These are phyloP conservation scores for Ustilago shanxiensis DNA, from an alignment of 1,284 basidiomycete genomes.

Conservation along the genomic window DNA sequence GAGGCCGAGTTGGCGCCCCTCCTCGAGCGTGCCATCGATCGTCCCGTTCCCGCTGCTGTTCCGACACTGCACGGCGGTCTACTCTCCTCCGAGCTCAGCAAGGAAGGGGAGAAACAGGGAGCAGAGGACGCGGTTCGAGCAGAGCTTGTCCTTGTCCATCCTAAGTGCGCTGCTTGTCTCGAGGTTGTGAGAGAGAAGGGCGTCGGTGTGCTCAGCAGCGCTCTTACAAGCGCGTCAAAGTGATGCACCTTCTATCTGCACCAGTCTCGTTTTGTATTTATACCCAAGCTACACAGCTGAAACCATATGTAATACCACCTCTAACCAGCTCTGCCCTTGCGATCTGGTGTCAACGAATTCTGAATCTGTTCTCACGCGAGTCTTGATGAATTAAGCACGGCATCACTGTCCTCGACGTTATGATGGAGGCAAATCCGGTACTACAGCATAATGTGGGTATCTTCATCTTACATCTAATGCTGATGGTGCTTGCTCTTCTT, in stretches of 20 bases:
- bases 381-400: no score
- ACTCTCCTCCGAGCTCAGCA: slow-evolving; percentile 12
- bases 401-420: no score
- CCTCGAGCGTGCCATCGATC: background rate
- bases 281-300: slow-evolving; percentile 2
- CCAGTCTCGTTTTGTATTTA: slow-evolving; percentile 4
- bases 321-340: background rate
- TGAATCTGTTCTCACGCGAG: background rate
- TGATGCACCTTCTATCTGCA: background rate
- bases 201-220: slow-evolving; percentile 42
- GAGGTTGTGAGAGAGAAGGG: slow-evolving; percentile 36
- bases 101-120: background rate
- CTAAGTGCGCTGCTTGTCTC: slow-evolving; percentile 35
- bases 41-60: slow-evolving; percentile 3
- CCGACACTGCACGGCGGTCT: slow-evolving; percentile 40
- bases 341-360: background rate
- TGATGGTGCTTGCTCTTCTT: slow-evolving; percentile 30
- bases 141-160: slow-evolving; percentile 46
- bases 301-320: slow-evolving; percentile 15
- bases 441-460: background rate
- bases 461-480: background rate
- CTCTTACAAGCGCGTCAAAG: background rate
- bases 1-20: slow-evolving; percentile 5
- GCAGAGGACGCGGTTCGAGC: slow-evolving; percentile 23
- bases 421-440: no score